Conservation (phyloP, 192 early-diverging fungal species). For the Entomortierella lignicola region DNA sequence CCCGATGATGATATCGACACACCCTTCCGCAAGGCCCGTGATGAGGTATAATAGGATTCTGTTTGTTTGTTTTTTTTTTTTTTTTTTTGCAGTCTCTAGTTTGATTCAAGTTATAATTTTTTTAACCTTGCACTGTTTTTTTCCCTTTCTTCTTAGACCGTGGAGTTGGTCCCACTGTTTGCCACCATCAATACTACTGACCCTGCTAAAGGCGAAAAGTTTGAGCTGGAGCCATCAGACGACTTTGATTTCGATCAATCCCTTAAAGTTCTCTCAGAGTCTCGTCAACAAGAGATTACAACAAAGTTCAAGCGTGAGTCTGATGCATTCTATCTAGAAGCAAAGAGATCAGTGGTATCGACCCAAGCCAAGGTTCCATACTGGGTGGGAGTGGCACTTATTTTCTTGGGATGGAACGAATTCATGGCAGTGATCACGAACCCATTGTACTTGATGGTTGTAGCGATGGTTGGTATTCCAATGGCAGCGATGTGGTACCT, state of each 20-base stretch:
- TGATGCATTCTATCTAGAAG: conserved; percentile 93
- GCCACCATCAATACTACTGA: conserved; percentile 75
- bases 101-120: neutral
- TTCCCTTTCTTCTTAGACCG: conserved; percentile 30
- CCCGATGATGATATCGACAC: conserved; percentile 95
- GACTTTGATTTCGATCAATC: conserved; percentile 73
- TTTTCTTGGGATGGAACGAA: conserved; percentile 97
- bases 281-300: conserved; percentile 74
- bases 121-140: neutral
- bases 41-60: conserved; percentile 59
- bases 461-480: conserved; percentile 65
- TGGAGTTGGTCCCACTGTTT: conserved; percentile 77
- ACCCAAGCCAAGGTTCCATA: conserved; percentile 88
- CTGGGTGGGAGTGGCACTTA: conserved; percentile 82
- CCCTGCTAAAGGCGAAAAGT: conserved; percentile 41
- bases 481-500: conserved; percentile 73
- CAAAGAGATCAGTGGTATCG: conserved; percentile 92
- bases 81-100: no score
- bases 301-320: conserved; percentile 90
- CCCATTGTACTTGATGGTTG: conserved; percentile 84
- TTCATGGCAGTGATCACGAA: conserved; percentile 85
- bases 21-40: conserved; percentile 80
- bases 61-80: no score
- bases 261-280: conserved; percentile 69
- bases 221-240: conserved; percentile 46